Conservation (phyloP, 23 red algal genomes). For the Gracilaria domingensis region DNA sequence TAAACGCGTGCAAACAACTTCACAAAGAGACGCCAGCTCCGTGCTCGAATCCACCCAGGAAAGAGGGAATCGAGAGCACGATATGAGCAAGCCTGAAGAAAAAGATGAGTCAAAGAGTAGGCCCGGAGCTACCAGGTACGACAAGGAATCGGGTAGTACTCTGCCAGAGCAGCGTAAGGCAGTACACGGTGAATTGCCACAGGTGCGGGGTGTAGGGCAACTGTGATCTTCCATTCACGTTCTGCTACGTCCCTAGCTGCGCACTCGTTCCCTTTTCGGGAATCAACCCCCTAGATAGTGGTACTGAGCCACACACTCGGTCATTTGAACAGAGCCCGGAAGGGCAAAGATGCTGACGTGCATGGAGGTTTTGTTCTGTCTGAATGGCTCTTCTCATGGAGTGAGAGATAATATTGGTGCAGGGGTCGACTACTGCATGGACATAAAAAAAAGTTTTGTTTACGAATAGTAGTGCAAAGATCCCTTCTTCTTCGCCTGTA, state of each 20-base stretch:
- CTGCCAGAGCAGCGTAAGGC: neutral
- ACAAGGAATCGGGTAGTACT: too few species aligned
- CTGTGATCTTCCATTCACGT: neutral
- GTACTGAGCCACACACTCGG: neutral
- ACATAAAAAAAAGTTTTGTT: conserved; percentile 29
- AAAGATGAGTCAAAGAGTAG: too few species aligned
- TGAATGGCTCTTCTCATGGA: too few species aligned
- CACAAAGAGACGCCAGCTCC: too few species aligned
- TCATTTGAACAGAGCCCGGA: neutral
- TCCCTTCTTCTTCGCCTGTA: conserved; percentile 99
- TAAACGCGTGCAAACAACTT: too few species aligned
- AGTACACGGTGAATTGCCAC: neutral
- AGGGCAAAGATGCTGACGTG: neutral
- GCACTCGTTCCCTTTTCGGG: neutral
- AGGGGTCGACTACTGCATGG: too few species aligned
- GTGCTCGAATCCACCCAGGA: too few species aligned
- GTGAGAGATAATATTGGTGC: too few species aligned
- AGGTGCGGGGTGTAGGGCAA: neutral
- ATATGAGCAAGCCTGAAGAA: too few species aligned
- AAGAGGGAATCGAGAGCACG: too few species aligned
- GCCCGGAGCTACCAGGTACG: too few species aligned
- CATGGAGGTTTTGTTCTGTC: too few species aligned
- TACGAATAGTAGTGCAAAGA: conserved; percentile 95
- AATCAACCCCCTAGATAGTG: neutral
- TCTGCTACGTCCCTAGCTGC: neutral